Base-by-base conservation (phyloP, 2,329 filamentous ascomycete genomes). In the Mariannaea sp. region DNA sequence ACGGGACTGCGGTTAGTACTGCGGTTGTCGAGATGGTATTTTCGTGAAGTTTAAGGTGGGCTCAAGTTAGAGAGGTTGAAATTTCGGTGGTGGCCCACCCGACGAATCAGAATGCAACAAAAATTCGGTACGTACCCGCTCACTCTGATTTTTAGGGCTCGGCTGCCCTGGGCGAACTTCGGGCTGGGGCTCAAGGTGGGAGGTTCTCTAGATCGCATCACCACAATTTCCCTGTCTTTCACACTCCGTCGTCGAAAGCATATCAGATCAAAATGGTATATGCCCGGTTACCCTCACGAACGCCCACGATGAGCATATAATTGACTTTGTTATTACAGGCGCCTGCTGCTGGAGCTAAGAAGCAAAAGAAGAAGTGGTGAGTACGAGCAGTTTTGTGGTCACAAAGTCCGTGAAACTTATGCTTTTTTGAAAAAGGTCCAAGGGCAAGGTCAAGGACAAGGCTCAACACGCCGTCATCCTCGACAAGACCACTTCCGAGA, bases 381-480 rank as follows among this genome's bases (percentile, higher is more conserved):
- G 64, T 66, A 47, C 42, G 56, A 43, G 33, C 55, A n/a, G 53
- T 49, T 44, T 53, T 45, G 41, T 56, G 51, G 50, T 55, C 46
- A 51, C 22, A 20, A 48, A 40, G 56, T 52, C 19, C 43, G 47
- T 17, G 48, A 53, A 57, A 58, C 61, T 62, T 42, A 65, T 53
- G 43, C 56, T 52, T 44, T 41, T 55, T 40, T 39, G 43, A 47
- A 65, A 65, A 63, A 66, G 64, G 64, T 77, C 75, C 58, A 77
- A 77, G 71, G 71, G 73, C 68, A 83, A 78, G 92, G 94, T 99
- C 85, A 99, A 99, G 94, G 94, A 99, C 87, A 99, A 99, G 92
- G 93, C 94, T 81, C 89, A 97, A 80, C 94, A 99, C 87, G 90
- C 90, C 79, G 94, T 99, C 80, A 85, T 97, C 75, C 91, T 99